phyloP scores from a whole-genome alignment of 1,284 basidiomycete genomes.

The Leccinum pachyderme region DNA sequence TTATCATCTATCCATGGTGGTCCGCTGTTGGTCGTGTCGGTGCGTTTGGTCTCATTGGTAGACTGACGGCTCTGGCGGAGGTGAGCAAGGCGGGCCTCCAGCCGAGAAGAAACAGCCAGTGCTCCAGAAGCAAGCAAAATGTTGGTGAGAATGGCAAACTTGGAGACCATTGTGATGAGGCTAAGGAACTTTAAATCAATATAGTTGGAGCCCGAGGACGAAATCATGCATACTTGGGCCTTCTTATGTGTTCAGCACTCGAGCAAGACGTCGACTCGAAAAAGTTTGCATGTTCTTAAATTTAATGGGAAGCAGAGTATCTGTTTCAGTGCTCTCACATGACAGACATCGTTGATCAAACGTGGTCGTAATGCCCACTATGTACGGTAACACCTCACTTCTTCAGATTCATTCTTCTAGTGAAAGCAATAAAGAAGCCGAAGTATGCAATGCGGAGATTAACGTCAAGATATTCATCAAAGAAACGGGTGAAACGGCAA shows the following conservation, averaged over 20 bases:
- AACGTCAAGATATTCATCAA: too few relatives aligned
- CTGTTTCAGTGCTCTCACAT: too few relatives aligned
- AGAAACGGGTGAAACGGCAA: too few relatives aligned
- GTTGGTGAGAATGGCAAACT: not conserved
- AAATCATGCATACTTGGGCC: not conserved
- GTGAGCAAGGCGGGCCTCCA: not conserved
- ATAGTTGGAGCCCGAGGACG: not conserved
- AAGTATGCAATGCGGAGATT: too few relatives aligned
- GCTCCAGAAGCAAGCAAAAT: not conserved
- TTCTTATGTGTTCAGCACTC: not conserved
- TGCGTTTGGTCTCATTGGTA: not conserved
- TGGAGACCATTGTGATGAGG: not conserved
- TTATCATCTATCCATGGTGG: too few relatives aligned
- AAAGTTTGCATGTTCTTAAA: too few relatives aligned
- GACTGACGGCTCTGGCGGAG: not conserved
- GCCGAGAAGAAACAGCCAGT: not conserved
- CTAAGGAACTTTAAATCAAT: not conserved
- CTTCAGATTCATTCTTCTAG: not conserved
- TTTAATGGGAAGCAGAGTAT: too few relatives aligned
- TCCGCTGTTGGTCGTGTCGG: too few relatives aligned
- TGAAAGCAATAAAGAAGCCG: too few relatives aligned
- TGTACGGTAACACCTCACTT: not conserved
- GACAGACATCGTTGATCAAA: too few relatives aligned
- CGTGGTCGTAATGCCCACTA: not conserved
- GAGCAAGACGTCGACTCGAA: not conserved